These are phyloP conservation scores for Guadua angustifolia DNA, from an alignment of 176 grass and related monocot species.

Conservation along the genomic window DNA sequence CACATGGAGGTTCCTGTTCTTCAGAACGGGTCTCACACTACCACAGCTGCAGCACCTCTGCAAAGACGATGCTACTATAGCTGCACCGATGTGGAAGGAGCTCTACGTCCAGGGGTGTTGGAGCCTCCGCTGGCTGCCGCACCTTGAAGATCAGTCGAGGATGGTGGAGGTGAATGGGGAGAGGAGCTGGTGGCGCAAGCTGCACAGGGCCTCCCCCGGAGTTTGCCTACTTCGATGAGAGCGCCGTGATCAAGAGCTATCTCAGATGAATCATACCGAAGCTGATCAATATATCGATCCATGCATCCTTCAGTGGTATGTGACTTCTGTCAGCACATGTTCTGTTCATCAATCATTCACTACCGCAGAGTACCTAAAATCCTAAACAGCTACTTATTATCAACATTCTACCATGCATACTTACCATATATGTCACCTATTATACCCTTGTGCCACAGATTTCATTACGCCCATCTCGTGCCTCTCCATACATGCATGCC, in stretches of 20 bases:
- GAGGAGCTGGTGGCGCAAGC: slow-evolving; percentile 25
- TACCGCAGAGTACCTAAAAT: too few relatives aligned
- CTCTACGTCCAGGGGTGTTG: slow-evolving; percentile 18
- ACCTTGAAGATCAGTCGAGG: not conserved
- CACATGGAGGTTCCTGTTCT: too few relatives aligned
- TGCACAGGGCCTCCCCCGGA: not conserved
- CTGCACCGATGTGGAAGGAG: too few relatives aligned
- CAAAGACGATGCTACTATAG: too few relatives aligned
- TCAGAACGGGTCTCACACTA: too few relatives aligned
- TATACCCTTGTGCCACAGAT: too few relatives aligned
- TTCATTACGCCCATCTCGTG: too few relatives aligned
- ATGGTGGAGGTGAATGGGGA: slow-evolving; percentile 6
- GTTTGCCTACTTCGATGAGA: not conserved
- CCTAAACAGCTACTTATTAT: too few relatives aligned
- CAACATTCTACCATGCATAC: not conserved
- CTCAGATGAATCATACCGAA: slow-evolving; percentile 20
- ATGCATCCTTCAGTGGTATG: too few relatives aligned
- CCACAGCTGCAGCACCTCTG: too few relatives aligned
- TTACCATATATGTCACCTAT: too few relatives aligned
- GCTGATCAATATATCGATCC: not conserved
- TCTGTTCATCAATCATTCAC: not conserved
- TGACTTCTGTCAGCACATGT: not conserved
- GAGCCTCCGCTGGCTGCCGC: slow-evolving; percentile 33
- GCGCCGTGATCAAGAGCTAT: not conserved
- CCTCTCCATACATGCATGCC: too few relatives aligned